A percentile compares a stretch with the other conserved stretches of the same genome.
phyloP scores from a whole-genome alignment of 1,139 yeast genomes.

The Lodderomyces elongisporus region DNA sequence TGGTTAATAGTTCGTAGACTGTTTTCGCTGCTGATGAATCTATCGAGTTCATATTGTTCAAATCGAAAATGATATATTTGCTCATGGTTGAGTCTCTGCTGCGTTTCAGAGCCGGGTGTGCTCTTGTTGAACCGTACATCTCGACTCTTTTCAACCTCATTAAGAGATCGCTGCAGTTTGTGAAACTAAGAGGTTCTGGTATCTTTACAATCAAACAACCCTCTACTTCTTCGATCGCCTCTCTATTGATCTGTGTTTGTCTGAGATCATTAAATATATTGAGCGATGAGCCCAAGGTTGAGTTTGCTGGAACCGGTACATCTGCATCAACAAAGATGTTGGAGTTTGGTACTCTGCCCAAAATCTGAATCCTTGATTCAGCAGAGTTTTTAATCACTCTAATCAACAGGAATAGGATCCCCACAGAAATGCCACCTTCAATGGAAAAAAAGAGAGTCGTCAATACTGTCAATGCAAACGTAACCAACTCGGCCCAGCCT shows the following conservation, averaged over 20 bases:
- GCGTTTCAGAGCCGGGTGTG: conserved; percentile 77
- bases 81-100: conserved; percentile 51
- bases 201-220: conserved; percentile 83
- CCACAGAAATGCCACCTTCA: conserved; percentile 85
- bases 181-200: conserved; percentile 91
- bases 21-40: conserved; percentile 89
- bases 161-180: conserved; percentile 81
- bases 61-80: conserved; percentile 68
- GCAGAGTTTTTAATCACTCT: conserved; percentile 84
- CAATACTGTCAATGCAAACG: conserved; percentile 66
- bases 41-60: conserved; percentile 79
- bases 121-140: conserved; percentile 73
- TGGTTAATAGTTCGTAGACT: conserved; percentile 52
- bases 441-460: conserved; percentile 79
- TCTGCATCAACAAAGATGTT: conserved; percentile 77
- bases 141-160: conserved; percentile 74
- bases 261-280: conserved; percentile 35
- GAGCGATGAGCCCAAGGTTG: conserved; percentile 8
- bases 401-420: conserved; percentile 73
- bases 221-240: conserved; percentile 64
- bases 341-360: conserved; percentile 79
- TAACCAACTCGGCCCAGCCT: conserved; percentile 74
- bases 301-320: conserved; percentile 25
- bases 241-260: conserved; percentile 33
- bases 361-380: conserved; percentile 80